These are phyloP conservation scores for Debaryomycetaceae sp. DNA, from an alignment of 1,139 yeast genomes.

Conservation along the genomic window DNA sequence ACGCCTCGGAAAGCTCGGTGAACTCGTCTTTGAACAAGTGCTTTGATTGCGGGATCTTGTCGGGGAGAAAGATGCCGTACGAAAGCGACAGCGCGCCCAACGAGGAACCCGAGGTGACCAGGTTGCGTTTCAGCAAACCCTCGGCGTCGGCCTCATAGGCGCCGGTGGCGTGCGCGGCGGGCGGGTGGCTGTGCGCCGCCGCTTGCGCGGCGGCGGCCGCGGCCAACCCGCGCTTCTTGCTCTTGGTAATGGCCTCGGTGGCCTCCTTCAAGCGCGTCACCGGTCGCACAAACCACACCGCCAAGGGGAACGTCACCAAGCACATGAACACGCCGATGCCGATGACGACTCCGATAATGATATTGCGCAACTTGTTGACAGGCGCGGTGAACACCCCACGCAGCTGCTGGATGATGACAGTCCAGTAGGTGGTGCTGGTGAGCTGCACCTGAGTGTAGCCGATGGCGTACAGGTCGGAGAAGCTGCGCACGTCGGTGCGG, in stretches of 20 bases:
- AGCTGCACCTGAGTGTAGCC: constrained; percentile 63
- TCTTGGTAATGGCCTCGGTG: constrained; percentile 57
- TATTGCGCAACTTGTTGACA: constrained; percentile 54
- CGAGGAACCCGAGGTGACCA: constrained; percentile 14
- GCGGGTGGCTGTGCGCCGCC: constrained; percentile 18
- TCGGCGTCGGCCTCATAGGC: too few relatives aligned
- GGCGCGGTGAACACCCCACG: constrained; percentile 60
- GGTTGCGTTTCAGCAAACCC: neutral
- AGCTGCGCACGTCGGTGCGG: constrained; percentile 38
- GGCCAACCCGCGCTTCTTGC: constrained; percentile 22
- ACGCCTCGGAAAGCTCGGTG: constrained; percentile 82
- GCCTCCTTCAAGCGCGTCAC: constrained; percentile 78
- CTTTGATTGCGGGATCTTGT: constrained; percentile 51
- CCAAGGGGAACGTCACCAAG: constrained; percentile 71
- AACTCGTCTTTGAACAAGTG: constrained; percentile 77
- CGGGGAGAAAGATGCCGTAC: constrained; percentile 41
- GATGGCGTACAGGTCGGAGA: constrained; percentile 50
- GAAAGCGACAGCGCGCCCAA: constrained; percentile 26
- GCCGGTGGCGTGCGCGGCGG: too few relatives aligned
- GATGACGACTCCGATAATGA: constrained; percentile 73
- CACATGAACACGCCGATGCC: constrained; percentile 78
- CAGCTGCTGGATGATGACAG: constrained; percentile 68
- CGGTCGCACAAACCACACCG: constrained; percentile 83
- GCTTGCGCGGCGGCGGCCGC: constrained; percentile 5
- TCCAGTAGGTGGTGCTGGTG: constrained; percentile 57